Percentiles rank a stretch among this genome's conserved stretches.
Conservation (phyloP, 208 protist genomes). For the Acanthamoeba royreba region DNA sequence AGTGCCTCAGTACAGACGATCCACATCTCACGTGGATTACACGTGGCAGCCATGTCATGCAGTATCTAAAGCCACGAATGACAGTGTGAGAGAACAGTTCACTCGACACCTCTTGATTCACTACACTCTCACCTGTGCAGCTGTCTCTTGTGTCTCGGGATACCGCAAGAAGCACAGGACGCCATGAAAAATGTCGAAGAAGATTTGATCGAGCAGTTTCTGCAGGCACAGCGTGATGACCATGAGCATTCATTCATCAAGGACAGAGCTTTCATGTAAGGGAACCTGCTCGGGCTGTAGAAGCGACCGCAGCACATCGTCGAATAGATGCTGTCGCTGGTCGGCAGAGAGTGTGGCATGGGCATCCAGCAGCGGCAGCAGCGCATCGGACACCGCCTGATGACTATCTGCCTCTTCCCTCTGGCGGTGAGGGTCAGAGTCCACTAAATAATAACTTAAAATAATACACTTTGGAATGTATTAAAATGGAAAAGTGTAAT, state of each 20-base stretch:
- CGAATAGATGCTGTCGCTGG: neutral
- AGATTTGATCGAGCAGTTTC: neutral
- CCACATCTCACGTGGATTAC: neutral
- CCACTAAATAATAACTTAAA: too few relatives aligned
- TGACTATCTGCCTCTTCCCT: too few relatives aligned
- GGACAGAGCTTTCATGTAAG: neutral
- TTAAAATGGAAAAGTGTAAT: too few relatives aligned
- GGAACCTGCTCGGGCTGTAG: neutral
- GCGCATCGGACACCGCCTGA: neutral
- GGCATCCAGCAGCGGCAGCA: neutral
- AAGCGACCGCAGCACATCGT: neutral
- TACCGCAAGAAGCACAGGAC: neutral
- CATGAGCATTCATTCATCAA: neutral
- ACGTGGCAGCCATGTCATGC: neutral
- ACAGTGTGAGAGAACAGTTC: too few relatives aligned
- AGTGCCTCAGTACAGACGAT: neutral
- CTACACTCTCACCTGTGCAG: neutral
- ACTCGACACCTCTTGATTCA: too few relatives aligned
- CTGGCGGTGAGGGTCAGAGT: too few relatives aligned
- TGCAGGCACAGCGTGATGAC: neutral
- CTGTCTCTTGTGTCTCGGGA: neutral
- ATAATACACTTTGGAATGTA: too few relatives aligned
- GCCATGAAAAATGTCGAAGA: constrained; percentile 3
- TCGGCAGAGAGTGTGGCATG: neutral
- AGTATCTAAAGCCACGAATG: neutral